Base-by-base conservation (phyloP, 2,329 filamentous ascomycete species). In the Aspergillus oerlinghausenensis region DNA sequence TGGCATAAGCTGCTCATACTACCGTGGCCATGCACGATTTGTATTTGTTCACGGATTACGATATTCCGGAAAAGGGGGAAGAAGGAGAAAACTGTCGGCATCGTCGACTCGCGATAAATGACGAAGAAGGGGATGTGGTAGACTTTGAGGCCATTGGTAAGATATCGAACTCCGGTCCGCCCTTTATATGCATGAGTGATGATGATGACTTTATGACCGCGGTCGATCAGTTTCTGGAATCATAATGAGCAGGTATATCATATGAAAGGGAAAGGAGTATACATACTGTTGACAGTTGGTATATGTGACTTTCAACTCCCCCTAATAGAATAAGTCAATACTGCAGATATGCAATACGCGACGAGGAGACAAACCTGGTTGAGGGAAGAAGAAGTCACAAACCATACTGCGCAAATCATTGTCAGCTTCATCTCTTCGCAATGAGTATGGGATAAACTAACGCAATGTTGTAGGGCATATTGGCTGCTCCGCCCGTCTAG, bases 361-460 rank as follows among this genome's bases (percentile, higher is more conserved):
- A 28, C 1, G 11, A 21, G 45, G 25, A 38, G 23, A 54, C 74
- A 53, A 71, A 81, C 80, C 92, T 52, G 94, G 93, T 70, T 97
- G 93, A 14, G 94, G 94, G 72, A 95, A 99, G 86, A 99, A 99
- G 83, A 96, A 97, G 81, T 99, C 94, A 83, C 93, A 92, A 74
- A 97, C 90, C 94, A 99, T 99, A 58, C 84, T 86, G 63, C 11
- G 55, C 11, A 26, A 9, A 57, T 35, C 43, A 45, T 53, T 50
- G 50, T 68, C 61, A 69, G 66, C 73, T 55, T 72, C 62, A 50
- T 54, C 57, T 57, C 35, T 55, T 54, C 51, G 49, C 49, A 26
- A 38, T 47, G n/a, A 23, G 50, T 17, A 49, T n/a, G 52, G 25
- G 49, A 59, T 21, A 51, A 42, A 73, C 83, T 66, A 74, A 86